Conservation (phyloP, 2,329 filamentous ascomycete genomes). For the Chaetoscypha palmicola region DNA sequence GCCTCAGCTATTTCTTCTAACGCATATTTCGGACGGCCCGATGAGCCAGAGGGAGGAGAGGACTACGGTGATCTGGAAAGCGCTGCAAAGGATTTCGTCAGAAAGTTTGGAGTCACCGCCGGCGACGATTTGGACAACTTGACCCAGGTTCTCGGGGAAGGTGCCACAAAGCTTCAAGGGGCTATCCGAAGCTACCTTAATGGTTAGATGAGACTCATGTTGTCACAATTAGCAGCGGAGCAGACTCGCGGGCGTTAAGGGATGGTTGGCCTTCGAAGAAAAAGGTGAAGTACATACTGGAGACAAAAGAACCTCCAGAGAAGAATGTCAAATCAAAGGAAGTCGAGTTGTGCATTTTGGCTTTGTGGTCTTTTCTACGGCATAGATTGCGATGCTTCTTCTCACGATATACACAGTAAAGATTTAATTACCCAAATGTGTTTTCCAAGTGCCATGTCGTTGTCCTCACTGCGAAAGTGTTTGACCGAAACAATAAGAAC, state of each 20-base stretch:
- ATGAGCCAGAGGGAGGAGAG: conserved; percentile 66
- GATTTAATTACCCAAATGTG: too few species aligned
- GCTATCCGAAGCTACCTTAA: conserved; percentile 58
- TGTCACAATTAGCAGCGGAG: too few species aligned
- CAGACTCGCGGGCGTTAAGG: conserved; percentile 4
- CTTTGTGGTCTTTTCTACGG: not conserved
- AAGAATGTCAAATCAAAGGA: not conserved
- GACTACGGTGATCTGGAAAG: conserved; percentile 87
- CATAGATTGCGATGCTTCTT: conserved; percentile 5
- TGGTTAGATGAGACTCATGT: conserved; percentile 42
- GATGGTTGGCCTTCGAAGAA: not conserved
- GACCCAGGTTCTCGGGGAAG: conserved; percentile 74
- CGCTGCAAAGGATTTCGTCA: conserved; percentile 93
- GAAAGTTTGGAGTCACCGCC: conserved; percentile 90
- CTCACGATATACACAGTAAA: too few species aligned
- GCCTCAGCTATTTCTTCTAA: conserved; percentile 91
- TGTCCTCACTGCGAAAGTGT: too few species aligned
- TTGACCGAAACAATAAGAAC: too few species aligned
- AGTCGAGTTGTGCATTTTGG: conserved; percentile 2
- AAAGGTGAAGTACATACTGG: not conserved
- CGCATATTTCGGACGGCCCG: conserved; percentile 91
- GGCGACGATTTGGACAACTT: conserved; percentile 94
- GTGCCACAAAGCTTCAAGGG: conserved; percentile 76
- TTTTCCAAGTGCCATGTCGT: too few species aligned
- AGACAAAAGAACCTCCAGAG: not conserved